Evolutionary conservation across 2,329 filamentous ascomycete species (phyloP).

Genomic region (Claviceps digitariae): DNA sequence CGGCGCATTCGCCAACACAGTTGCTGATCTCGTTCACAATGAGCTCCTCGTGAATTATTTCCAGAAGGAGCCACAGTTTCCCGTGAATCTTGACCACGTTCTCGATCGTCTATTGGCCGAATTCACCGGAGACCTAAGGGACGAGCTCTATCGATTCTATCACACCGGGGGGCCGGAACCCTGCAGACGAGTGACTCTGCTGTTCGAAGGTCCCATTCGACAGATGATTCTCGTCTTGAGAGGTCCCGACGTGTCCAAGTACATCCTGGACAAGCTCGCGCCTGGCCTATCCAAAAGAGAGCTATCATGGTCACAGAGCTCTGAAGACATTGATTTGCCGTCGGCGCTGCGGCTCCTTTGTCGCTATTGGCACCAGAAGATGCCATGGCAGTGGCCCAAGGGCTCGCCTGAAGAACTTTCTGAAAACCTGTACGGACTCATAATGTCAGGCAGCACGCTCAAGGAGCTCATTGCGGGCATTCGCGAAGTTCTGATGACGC

Average conservation of each 20-base stretch:
- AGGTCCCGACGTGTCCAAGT: too few relatives aligned
- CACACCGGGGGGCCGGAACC: slow-evolving; percentile 15
- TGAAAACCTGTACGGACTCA: slow-evolving; percentile 15
- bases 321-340: slow-evolving; percentile 20
- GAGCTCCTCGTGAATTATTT: slow-evolving; percentile 25
- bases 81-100: slow-evolving; percentile 21
- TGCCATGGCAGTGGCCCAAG: slow-evolving; percentile 18
- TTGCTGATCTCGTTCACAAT: slow-evolving; percentile 22
- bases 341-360: slow-evolving; percentile 23
- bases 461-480: slow-evolving; percentile 12
- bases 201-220: slow-evolving; percentile 24
- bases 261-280: too few relatives aligned
- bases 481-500: too few relatives aligned
- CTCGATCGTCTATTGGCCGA: slow-evolving; percentile 21
- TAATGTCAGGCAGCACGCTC: slow-evolving; percentile 17
- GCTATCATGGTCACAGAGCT: slow-evolving; percentile 16
- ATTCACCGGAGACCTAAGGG: slow-evolving; percentile 21
- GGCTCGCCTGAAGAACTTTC: slow-evolving; percentile 22
- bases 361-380: slow-evolving; percentile 23
- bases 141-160: slow-evolving; percentile 23
- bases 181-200: slow-evolving; percentile 17
- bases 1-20: slow-evolving; percentile 8
- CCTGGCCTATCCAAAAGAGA: too few relatives aligned
- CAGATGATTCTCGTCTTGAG: slow-evolving; percentile 8
- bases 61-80: slow-evolving; percentile 18